phyloP scores from a whole-genome alignment of 805 yeast species.

The Kluyveromyces dobzhanskii region DNA sequence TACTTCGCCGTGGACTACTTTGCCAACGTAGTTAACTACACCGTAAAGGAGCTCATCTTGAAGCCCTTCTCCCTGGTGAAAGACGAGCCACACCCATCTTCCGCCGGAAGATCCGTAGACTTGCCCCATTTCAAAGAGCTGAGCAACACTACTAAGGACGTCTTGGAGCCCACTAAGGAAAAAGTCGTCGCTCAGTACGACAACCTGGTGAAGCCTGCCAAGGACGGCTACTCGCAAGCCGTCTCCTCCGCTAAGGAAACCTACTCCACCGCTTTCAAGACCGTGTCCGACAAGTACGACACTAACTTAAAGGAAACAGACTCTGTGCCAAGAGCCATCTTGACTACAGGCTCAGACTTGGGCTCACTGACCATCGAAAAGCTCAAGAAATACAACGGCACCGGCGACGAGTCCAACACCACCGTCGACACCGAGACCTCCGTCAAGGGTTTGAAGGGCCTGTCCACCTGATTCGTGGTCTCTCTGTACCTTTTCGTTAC shows the following conservation, averaged over 20 bases:
- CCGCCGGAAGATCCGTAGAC: slow-evolving; percentile 7
- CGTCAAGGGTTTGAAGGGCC: slow-evolving; percentile 1
- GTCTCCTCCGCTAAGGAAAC: slow-evolving; percentile 12
- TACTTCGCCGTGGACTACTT: slow-evolving; percentile 24
- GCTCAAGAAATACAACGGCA: slow-evolving; percentile 11
- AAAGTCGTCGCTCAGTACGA: slow-evolving; percentile 21
- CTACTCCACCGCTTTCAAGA: slow-evolving; percentile 21
- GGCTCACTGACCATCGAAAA: slow-evolving; percentile 24
- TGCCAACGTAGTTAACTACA: slow-evolving; percentile 24
- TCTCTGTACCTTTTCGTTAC: no score
- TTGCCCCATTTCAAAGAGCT: slow-evolving; percentile 25
- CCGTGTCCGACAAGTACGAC: slow-evolving; percentile 23
- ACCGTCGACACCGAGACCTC: slow-evolving; percentile 5
- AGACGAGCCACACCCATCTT: not conserved
- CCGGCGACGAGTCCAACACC: slow-evolving; percentile 6
- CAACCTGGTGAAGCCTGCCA: slow-evolving; percentile 15
- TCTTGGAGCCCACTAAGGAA: slow-evolving; percentile 14
- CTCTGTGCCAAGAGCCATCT: slow-evolving; percentile 26
- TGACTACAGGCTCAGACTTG: slow-evolving; percentile 26
- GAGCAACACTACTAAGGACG: slow-evolving; percentile 20
- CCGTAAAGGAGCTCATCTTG: slow-evolving; percentile 22
- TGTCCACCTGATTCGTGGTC: slow-evolving; percentile 1
- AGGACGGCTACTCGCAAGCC: slow-evolving; percentile 7
- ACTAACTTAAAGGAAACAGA: slow-evolving; percentile 21
- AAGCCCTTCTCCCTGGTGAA: slow-evolving; percentile 21